These are phyloP conservation scores for Cercophora samala DNA, from an alignment of 495 filamentous ascomycete genomes.

Conservation along the genomic window DNA sequence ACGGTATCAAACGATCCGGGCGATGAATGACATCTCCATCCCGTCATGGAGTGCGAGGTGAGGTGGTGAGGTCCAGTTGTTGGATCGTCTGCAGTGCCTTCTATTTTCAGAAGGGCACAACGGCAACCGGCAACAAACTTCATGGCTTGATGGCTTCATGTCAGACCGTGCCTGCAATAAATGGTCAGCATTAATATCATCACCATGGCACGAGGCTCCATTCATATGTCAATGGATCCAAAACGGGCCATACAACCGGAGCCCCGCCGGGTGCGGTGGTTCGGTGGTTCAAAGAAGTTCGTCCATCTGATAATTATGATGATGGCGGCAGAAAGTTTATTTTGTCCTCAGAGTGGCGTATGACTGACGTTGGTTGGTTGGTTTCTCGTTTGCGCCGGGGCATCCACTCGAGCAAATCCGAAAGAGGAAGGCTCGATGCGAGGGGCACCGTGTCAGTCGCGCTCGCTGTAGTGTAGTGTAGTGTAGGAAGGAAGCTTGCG, in stretches of 20 bases:
- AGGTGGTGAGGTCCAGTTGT: no score
- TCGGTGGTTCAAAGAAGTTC: no score
- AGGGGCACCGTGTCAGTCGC: background rate
- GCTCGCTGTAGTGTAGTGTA: background rate
- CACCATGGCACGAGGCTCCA: background rate
- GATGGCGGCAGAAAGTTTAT: slow-evolving; percentile 1
- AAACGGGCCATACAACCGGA: background rate
- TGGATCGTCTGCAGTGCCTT: background rate
- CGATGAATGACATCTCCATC: background rate
- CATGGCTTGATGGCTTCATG: background rate
- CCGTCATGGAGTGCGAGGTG: background rate
- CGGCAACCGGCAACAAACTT: background rate
- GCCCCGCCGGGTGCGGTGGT: no score
- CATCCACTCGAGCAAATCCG: background rate
- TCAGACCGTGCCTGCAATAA: background rate
- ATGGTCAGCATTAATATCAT: background rate
- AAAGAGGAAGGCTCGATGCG: slow-evolving; percentile 4
- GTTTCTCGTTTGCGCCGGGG: background rate
- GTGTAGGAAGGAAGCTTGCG: background rate
- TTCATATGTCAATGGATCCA: background rate
- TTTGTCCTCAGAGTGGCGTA: background rate
- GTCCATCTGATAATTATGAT: background rate
- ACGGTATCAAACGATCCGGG: background rate
- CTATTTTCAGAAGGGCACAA: background rate
- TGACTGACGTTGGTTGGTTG: background rate